Conservation (phyloP, 2,329 filamentous ascomycete genomes). For the Fusarium secorum region DNA sequence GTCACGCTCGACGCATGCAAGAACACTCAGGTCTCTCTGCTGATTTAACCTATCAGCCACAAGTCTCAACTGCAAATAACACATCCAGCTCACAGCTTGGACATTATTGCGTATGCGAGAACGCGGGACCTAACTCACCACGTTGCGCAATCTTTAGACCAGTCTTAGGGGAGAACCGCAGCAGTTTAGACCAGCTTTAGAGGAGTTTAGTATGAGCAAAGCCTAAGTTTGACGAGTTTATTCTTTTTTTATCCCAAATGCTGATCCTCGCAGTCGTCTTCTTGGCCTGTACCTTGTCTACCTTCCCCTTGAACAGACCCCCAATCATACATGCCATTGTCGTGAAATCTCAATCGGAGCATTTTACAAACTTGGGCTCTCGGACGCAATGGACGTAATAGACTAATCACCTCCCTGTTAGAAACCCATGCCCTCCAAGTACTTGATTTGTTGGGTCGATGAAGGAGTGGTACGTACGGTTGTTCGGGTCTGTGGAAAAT, state of each 20-base stretch:
- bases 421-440: background rate
- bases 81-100: too few species aligned
- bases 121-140: background rate
- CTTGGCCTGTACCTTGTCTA: background rate
- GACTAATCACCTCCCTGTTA: background rate
- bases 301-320: background rate
- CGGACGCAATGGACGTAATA: background rate
- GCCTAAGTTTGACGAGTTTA: background rate
- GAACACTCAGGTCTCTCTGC: background rate
- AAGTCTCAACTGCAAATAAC: too few species aligned
- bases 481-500: fast-evolving
- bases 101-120: background rate
- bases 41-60: too few species aligned
- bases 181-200: background rate
- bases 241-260: background rate
- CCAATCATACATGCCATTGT: background rate
- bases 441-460: background rate
- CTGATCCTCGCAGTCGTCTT: too few species aligned
- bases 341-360: background rate
- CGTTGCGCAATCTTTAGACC: background rate
- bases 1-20: background rate
- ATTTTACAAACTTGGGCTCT: background rate
- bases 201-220: background rate
- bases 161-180: background rate
- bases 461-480: background rate